Percentiles rank a stretch among this genome's conserved stretches.
Evolutionary conservation across 2,329 filamentous ascomycete species (phyloP).

Genomic region (Aureobasidium musti): DNA sequence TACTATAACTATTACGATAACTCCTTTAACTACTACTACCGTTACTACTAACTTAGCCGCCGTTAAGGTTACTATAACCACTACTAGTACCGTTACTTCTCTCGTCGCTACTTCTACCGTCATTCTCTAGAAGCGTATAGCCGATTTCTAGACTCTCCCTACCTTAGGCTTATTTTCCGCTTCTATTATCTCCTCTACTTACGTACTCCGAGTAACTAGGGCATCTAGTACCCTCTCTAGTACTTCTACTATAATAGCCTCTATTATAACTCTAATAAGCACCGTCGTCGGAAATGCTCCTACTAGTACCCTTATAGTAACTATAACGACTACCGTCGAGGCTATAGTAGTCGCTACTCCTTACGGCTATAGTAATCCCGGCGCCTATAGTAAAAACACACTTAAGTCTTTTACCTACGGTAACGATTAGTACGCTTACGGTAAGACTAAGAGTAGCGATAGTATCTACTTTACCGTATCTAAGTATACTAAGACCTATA

Average conservation of each 20-base stretch:
- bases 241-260: neutral
- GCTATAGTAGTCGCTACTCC: neutral
- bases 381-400: neutral
- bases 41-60: constrained; percentile 2
- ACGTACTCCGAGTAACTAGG: neutral
- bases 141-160: neutral
- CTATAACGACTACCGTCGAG: neutral
- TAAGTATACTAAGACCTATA: neutral
- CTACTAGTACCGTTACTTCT: neutral
- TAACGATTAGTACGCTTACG: neutral
- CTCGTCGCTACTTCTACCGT: neutral
- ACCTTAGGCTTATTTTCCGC: neutral
- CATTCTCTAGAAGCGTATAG: neutral
- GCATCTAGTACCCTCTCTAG: neutral
- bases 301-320: neutral
- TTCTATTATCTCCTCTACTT: neutral
- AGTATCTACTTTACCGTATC: neutral
- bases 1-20: constrained; percentile 9
- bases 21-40: neutral
- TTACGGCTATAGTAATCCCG: neutral
- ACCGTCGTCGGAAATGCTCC: neutral
- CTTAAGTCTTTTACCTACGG: neutral
- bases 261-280: neutral
- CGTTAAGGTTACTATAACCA: neutral
- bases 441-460: neutral